Conservation (phyloP, 495 filamentous ascomycete genomes). For the Penicillium tannophilum region DNA sequence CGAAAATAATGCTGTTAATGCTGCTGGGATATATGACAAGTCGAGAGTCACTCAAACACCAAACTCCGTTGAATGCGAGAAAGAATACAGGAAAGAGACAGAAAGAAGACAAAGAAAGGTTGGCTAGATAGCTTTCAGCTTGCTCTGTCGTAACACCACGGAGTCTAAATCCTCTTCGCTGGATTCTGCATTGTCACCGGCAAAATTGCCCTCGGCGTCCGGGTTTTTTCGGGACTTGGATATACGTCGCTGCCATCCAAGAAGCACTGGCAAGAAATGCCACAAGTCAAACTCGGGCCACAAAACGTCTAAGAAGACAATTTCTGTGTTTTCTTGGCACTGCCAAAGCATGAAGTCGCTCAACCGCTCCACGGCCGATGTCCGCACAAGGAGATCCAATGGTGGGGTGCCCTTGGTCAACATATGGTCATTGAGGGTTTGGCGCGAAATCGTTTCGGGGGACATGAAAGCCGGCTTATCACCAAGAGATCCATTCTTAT, state of each 20-base stretch:
- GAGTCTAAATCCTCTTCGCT: conserved; percentile 30
- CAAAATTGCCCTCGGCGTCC: conserved; percentile 46
- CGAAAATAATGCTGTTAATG: conserved; percentile 4
- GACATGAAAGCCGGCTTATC: conserved; percentile 49
- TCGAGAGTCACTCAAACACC: not conserved
- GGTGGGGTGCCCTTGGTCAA: conserved; percentile 85
- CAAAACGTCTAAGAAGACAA: conserved; percentile 87
- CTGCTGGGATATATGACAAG: conserved; percentile 4
- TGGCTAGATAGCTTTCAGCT: conserved; percentile 36
- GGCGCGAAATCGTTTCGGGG: conserved; percentile 81
- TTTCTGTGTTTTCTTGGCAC: conserved; percentile 86
- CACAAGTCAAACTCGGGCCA: conserved; percentile 98
- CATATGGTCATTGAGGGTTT: conserved; percentile 76
- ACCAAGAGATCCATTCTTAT: conserved; percentile 27
- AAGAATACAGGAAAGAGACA: conserved; percentile 13
- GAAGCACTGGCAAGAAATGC: conserved; percentile 87
- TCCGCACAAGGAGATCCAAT: conserved; percentile 84
- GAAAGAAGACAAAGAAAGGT: conserved; percentile 6
- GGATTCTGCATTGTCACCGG: conserved; percentile 35
- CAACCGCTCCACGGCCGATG: conserved; percentile 85
- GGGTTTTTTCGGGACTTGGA: conserved; percentile 47
- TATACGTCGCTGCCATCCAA: conserved; percentile 85
- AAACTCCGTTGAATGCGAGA: conserved; percentile 24
- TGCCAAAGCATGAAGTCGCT: conserved; percentile 99
- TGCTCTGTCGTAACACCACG: conserved; percentile 24